Evolutionary conservation across 108 stramenopile species (phyloP).

Genomic region (Nitzschia sp.): DNA sequence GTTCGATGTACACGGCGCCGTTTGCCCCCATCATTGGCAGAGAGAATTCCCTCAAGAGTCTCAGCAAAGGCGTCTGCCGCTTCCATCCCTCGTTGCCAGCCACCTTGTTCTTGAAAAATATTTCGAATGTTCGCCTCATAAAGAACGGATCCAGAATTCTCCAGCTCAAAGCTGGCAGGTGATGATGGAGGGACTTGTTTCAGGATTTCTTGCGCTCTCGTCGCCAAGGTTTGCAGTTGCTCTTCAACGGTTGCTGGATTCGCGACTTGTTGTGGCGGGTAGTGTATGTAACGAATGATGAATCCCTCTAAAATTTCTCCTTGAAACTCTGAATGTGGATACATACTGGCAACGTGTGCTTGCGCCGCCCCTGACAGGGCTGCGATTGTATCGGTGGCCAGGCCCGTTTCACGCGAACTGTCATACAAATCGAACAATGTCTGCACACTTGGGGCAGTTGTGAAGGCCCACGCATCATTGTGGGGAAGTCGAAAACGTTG

Average conservation of each 20-base stretch:
- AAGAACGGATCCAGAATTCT: neutral
- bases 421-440: conserved; percentile 68
- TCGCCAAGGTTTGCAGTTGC: conserved; percentile 32
- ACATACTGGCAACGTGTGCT: conserved; percentile 50
- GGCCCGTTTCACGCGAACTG: conserved; percentile 60
- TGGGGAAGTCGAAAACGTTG: conserved; percentile 78
- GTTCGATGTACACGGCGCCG: conserved; percentile 3
- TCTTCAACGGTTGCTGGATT: conserved; percentile 8
- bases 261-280: conserved; percentile 7
- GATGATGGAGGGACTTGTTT: conserved; percentile 30
- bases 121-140: conserved; percentile 1
- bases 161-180: conserved; percentile 11
- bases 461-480: conserved; percentile 81
- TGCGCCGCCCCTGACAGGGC: conserved; percentile 46
- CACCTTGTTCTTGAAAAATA: neutral
- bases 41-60: neutral
- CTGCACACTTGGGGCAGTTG: conserved; percentile 26
- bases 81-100: neutral
- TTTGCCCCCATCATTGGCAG: neutral
- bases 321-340: conserved; percentile 72
- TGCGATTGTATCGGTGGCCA: conserved; percentile 50
- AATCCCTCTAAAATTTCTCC: conserved; percentile 82
- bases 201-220: conserved; percentile 31
- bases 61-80: conserved; percentile 8
- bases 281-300: conserved; percentile 73